These are phyloP conservation scores for Corchorus olitorius DNA, from an alignment of 345 rosid genomes.

Conservation along the genomic window DNA sequence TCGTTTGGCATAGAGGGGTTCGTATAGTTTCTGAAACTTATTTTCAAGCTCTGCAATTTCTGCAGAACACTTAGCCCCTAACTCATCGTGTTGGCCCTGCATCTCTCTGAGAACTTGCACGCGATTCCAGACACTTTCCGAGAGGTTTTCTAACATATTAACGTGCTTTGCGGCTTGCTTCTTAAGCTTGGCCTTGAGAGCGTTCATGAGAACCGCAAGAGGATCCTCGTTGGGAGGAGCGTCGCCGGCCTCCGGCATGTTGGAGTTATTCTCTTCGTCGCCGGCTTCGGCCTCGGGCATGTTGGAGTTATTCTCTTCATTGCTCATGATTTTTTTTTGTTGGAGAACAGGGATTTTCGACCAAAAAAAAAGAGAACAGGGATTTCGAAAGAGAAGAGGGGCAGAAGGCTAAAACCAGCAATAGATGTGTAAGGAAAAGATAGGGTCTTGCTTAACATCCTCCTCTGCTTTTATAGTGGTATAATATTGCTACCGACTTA, in stretches of 20 bases:
- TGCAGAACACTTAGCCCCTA: slow-evolving; percentile 84
- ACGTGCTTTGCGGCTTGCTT: slow-evolving; percentile 75
- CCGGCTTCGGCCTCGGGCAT: slow-evolving; percentile 41
- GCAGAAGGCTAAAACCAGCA: slow-evolving; percentile 45
- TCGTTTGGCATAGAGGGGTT: slow-evolving; percentile 83
- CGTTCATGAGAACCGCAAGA: slow-evolving; percentile 79
- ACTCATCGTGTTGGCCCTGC: slow-evolving; percentile 80
- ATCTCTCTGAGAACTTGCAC: slow-evolving; percentile 89
- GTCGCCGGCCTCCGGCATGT: slow-evolving; percentile 39
- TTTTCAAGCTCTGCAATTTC: slow-evolving; percentile 92
- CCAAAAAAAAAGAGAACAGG: slow-evolving; percentile 12
- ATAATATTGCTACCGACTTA: no score
- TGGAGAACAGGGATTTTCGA: slow-evolving; percentile 10
- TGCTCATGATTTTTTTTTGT: slow-evolving; percentile 47
- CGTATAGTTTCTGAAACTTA: slow-evolving; percentile 81
- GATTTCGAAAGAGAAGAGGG: neutral
- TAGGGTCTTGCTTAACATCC: no score
- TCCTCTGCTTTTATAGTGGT: no score
- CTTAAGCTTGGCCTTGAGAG: slow-evolving; percentile 85
- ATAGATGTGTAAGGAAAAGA: no score
- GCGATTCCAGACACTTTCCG: slow-evolving; percentile 73
- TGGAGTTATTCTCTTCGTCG: no score
- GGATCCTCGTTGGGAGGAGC: slow-evolving; percentile 55
- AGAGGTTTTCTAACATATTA: slow-evolving; percentile 66
- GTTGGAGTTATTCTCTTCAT: slow-evolving; percentile 55